phyloP scores from a whole-genome alignment of 345 rosid species.

The Anastatica hierochuntica region DNA sequence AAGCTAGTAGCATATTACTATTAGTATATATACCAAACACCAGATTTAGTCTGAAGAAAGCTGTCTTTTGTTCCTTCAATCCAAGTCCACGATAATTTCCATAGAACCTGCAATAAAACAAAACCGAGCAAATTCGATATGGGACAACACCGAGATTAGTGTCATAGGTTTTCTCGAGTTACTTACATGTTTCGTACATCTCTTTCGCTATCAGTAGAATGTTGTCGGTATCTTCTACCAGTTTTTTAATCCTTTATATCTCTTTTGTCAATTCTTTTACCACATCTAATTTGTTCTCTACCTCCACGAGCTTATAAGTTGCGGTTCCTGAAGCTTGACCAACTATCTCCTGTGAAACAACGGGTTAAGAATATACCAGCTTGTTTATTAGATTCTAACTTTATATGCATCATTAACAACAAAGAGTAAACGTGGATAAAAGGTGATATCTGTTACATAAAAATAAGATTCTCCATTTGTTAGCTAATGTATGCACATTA shows the following conservation, averaged over 20 bases:
- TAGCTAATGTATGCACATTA: neutral
- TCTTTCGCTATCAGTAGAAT: constrained; percentile 41
- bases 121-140: neutral
- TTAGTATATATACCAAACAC: neutral
- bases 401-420: too few species aligned
- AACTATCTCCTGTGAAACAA: constrained; percentile 24
- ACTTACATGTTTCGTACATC: constrained; percentile 25
- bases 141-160: neutral
- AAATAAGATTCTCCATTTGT: neutral
- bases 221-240: constrained; percentile 37
- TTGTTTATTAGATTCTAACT: too few species aligned
- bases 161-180: neutral
- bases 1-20: neutral
- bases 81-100: neutral
- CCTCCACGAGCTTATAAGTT: constrained; percentile 66
- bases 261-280: constrained; percentile 47
- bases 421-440: neutral
- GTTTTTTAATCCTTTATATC: constrained; percentile 35
- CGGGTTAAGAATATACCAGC: too few species aligned
- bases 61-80: constrained; percentile 17
- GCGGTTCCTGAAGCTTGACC: constrained; percentile 44
- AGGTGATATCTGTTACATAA: neutral
- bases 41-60: neutral
- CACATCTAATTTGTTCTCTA: constrained; percentile 43
- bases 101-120: constrained; percentile 17